Evolutionary conservation across 1,284 basidiomycete species (phyloP).

Genomic region (Takashimella koratensis): DNA sequence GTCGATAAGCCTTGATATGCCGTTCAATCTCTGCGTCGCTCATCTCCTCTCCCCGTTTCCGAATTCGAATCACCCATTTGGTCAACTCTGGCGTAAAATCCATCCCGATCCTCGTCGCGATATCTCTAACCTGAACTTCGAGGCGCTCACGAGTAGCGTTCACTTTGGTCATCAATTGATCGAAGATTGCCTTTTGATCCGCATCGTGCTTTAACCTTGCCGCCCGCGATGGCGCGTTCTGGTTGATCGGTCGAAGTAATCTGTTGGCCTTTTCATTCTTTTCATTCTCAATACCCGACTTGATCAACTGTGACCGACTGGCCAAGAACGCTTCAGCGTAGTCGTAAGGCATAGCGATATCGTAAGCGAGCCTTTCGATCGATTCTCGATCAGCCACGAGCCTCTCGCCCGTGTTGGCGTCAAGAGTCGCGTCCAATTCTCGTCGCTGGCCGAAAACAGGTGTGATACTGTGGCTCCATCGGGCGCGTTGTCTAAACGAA

Average conservation of each 20-base stretch:
- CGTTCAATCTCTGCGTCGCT: background rate
- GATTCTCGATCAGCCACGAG: constrained; percentile 15
- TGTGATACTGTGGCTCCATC: constrained; percentile 27
- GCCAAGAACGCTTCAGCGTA: constrained; percentile 20
- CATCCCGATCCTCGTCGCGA: background rate
- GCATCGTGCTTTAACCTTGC: background rate
- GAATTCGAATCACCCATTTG: background rate
- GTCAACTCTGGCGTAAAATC: background rate
- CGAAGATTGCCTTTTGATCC: background rate
- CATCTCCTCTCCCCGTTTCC: background rate
- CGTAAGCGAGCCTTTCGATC: constrained; percentile 28
- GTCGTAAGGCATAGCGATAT: constrained; percentile 23
- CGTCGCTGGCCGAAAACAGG: constrained; percentile 24
- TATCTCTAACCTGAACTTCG: background rate
- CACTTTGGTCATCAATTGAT: background rate
- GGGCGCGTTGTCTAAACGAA: constrained; percentile 17
- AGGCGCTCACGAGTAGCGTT: background rate
- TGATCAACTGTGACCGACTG: background rate
- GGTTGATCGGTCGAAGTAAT: background rate
- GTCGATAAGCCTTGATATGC: background rate
- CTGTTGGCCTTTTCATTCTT: background rate
- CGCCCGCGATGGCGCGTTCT: background rate
- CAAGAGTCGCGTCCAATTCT: constrained; percentile 25
- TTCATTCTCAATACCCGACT: background rate
- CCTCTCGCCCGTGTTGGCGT: constrained; percentile 11